A percentile compares a stretch with the other conserved stretches of the same genome.
These are phyloP conservation scores for Lichtheimia corymbifera DNA, from an alignment of 371 early-diverging fungal genomes.

Conservation along the genomic window DNA sequence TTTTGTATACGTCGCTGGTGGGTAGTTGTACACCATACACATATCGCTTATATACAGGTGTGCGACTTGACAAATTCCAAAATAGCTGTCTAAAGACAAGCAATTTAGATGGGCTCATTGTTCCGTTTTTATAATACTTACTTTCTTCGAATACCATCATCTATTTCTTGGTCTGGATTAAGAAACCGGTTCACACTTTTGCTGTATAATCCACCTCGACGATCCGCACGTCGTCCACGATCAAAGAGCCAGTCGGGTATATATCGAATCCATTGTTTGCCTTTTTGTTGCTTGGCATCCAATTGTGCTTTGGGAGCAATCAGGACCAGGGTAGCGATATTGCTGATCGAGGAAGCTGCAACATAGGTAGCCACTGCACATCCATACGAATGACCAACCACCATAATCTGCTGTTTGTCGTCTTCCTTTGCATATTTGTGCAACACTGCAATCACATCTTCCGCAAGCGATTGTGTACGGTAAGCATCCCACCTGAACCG, in stretches of 20 bases:
- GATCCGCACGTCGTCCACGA: slow-evolving; percentile 56
- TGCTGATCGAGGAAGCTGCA: slow-evolving; percentile 32
- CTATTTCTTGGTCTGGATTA: slow-evolving; percentile 37
- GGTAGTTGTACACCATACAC: slow-evolving; percentile 52
- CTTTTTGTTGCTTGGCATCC: slow-evolving; percentile 39
- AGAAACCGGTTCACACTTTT: slow-evolving; percentile 62
- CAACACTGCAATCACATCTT: slow-evolving; percentile 49
- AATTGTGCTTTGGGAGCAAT: slow-evolving; percentile 62
- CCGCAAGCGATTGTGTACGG: slow-evolving; percentile 52
- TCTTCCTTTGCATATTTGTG: slow-evolving; percentile 47
- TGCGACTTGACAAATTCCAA: slow-evolving; percentile 64
- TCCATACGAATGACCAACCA: slow-evolving; percentile 73
- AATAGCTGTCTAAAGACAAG: slow-evolving; percentile 46
- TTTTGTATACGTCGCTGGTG: slow-evolving; percentile 31
- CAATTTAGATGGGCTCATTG: not conserved
- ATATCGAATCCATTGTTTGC: slow-evolving; percentile 33
- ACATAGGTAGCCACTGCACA: slow-evolving; percentile 60
- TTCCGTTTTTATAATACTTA: not conserved
- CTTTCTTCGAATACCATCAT: slow-evolving; percentile 16
- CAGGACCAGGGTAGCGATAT: slow-evolving; percentile 56
- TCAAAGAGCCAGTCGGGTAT: slow-evolving; percentile 61
- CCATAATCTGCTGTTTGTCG: slow-evolving; percentile 52
- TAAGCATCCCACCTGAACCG: slow-evolving; percentile 52
- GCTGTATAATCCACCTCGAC: slow-evolving; percentile 63
- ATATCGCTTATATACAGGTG: slow-evolving; percentile 53